phyloP scores from a whole-genome alignment of 495 filamentous ascomycete genomes.

The Cenococcum geophilum region DNA sequence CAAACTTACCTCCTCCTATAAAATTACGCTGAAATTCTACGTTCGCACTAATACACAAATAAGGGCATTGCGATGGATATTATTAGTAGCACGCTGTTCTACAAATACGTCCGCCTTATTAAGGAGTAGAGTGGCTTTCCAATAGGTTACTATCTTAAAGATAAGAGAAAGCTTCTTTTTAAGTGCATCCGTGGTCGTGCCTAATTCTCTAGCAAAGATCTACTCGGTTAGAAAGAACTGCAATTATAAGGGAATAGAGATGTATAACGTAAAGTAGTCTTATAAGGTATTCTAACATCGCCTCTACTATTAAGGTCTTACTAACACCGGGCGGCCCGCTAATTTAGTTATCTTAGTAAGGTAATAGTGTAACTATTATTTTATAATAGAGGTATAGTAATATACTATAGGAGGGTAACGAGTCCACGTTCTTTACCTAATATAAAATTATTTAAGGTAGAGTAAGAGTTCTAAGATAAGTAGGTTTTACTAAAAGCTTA shows the following conservation, averaged over 20 bases:
- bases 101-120: conserved; percentile 4
- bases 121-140: background rate
- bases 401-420: background rate
- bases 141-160: background rate
- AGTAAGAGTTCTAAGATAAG: background rate
- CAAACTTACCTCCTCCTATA: too few species aligned
- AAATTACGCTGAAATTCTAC: too few species aligned
- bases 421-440: background rate
- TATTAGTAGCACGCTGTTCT: background rate
- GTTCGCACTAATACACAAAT: too few species aligned
- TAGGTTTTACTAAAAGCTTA: background rate
- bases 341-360: too few species aligned
- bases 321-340: background rate
- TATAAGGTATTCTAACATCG: background rate
- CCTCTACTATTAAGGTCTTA: conserved; percentile 4
- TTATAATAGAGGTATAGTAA: background rate
- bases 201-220: background rate
- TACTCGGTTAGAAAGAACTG: background rate
- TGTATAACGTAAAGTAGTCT: background rate
- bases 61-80: too few species aligned
- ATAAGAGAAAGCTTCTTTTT: background rate
- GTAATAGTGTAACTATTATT: too few species aligned
- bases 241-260: background rate
- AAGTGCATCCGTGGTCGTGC: too few species aligned
- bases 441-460: background rate